Percentiles rank a stretch among this genome's conserved stretches.
phyloP scores from a whole-genome alignment of 1,139 yeast species.

The Debaryomyces fabryi region DNA sequence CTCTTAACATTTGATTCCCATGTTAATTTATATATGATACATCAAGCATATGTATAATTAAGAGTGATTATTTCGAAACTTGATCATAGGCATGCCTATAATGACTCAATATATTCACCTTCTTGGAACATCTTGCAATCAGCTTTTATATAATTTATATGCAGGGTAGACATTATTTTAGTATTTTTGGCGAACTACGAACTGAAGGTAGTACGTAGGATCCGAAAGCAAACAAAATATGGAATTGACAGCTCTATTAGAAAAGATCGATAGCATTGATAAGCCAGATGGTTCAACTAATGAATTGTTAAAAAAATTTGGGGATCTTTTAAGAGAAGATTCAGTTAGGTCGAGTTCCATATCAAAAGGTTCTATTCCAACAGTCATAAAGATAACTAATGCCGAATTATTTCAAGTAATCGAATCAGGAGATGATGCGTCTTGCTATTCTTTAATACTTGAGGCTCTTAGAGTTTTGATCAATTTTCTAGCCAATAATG shows the following conservation, averaged over 20 bases:
- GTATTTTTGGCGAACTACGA: not conserved
- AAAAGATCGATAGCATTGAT: not conserved
- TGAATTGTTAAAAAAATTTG: constrained; percentile 20
- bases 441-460: constrained; percentile 8
- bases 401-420: constrained; percentile 13
- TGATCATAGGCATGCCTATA: not conserved
- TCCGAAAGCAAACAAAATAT: not conserved
- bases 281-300: not conserved
- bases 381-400: constrained; percentile 13
- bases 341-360: constrained; percentile 20
- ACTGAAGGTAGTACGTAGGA: not conserved
- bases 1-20: too few relatives aligned
- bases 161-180: not conserved
- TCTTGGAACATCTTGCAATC: not conserved
- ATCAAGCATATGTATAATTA: too few relatives aligned
- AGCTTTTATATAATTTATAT: not conserved
- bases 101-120: not conserved
- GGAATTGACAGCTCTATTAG: not conserved
- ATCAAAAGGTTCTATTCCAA: constrained; percentile 13
- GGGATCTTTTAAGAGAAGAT: constrained; percentile 33
- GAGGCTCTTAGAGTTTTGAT: constrained; percentile 34
- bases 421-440: not conserved
- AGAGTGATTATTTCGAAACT: too few relatives aligned
- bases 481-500: constrained; percentile 43
- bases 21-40: too few relatives aligned